Percentiles rank a stretch among this genome's conserved stretches.
Evolutionary conservation across 176 grass and related monocot species (phyloP).

Genomic region (Tuctoria greenei): DNA sequence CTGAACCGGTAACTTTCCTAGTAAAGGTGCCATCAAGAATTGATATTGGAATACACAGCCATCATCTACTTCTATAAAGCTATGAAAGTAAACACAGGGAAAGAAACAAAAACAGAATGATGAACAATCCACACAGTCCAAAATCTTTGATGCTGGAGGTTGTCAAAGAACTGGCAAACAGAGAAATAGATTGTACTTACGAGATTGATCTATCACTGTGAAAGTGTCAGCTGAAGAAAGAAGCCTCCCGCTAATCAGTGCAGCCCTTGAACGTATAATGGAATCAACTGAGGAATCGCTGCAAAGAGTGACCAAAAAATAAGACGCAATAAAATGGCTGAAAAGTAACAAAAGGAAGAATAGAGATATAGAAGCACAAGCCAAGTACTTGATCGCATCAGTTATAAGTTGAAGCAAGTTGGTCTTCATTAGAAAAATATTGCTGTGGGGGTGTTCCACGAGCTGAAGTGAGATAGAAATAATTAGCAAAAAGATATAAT

Average conservation of each 20-base stretch:
- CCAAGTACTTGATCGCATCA: conserved; percentile 71
- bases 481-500: conserved; percentile 32
- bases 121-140: not conserved
- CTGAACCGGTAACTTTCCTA: not conserved
- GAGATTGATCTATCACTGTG: conserved; percentile 44
- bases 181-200: conserved; percentile 53
- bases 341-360: conserved; percentile 9
- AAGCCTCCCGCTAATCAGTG: conserved; percentile 83
- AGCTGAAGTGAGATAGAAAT: conserved; percentile 53
- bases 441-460: conserved; percentile 72
- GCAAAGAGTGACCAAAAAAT: conserved; percentile 23
- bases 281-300: conserved; percentile 75
- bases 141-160: not conserved
- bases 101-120: not conserved
- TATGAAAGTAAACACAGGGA: not conserved
- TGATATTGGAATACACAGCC: not conserved
- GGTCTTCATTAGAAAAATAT: conserved; percentile 62
- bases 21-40: not conserved
- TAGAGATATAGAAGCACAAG: conserved; percentile 19
- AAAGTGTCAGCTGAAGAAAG: conserved; percentile 73
- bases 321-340: not conserved
- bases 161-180: not conserved
- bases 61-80: not conserved
- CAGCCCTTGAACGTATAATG: conserved; percentile 75
- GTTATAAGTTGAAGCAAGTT: conserved; percentile 79